phyloP scores from a whole-genome alignment of 192 early-diverging fungal genomes.

The Podila horticola region DNA sequence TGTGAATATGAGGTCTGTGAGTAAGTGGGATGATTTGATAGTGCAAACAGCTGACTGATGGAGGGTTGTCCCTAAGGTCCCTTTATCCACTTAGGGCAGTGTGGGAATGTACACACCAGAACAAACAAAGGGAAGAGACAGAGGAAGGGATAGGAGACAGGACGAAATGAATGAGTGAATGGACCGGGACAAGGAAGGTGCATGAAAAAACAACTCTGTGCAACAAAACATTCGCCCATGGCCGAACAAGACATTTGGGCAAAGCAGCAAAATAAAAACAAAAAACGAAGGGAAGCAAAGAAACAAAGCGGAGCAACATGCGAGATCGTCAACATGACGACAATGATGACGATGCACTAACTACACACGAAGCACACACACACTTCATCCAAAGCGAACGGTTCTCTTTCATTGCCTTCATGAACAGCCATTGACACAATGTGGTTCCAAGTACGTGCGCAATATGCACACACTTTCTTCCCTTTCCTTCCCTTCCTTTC shows the following conservation, averaged over 20 bases:
- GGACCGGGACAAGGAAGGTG: not conserved
- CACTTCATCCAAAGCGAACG: not conserved
- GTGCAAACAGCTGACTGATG: not conserved
- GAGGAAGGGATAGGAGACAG: not conserved
- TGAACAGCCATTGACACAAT: not conserved
- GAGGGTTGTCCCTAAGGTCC: too few relatives aligned
- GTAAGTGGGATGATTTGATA: not conserved
- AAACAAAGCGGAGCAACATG: not conserved
- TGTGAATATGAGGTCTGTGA: not conserved
- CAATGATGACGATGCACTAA: not conserved
- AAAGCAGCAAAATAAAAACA: not conserved
- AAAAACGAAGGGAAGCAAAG: not conserved
- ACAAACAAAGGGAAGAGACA: not conserved
- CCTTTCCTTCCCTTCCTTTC: not conserved
- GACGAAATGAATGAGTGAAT: not conserved
- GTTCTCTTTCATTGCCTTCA: too few relatives aligned
- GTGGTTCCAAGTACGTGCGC: not conserved
- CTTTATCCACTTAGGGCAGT: not conserved
- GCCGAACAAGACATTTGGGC: not conserved
- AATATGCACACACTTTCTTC: not conserved
- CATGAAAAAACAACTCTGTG: not conserved
- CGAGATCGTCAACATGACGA: conserved; percentile 13
- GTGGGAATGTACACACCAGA: not conserved
- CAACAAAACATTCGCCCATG: not conserved
- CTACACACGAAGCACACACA: not conserved